phyloP scores from a whole-genome alignment of 768 basidiomycete genomes.

The Kwoniella bestiolae region DNA sequence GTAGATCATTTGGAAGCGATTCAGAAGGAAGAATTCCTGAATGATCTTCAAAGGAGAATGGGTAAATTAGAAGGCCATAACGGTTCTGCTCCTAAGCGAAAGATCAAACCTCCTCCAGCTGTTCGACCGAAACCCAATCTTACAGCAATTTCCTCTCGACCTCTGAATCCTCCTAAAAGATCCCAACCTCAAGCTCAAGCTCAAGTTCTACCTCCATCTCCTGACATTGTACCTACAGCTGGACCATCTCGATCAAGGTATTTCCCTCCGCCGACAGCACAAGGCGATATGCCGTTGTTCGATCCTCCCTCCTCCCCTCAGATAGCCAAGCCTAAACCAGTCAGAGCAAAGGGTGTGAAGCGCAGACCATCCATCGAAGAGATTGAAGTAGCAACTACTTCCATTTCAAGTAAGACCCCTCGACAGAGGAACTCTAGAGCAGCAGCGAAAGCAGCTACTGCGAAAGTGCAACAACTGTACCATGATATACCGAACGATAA shows the following conservation, averaged over 20 bases:
- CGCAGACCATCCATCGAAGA: background rate
- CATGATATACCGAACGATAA: conserved; percentile 7
- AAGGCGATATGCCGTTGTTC: background rate
- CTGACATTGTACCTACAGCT: background rate
- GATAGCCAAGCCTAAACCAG: conserved; percentile 3
- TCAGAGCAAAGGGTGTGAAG: background rate
- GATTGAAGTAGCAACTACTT: background rate
- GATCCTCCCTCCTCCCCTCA: conserved; percentile 11
- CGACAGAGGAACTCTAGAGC: conserved; percentile 8
- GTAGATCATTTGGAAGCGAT: conserved; percentile 69
- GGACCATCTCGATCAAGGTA: conserved; percentile 2
- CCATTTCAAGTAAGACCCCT: background rate
- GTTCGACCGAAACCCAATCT: conserved; percentile 5
- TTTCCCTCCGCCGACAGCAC: background rate
- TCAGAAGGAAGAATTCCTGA: conserved; percentile 67
- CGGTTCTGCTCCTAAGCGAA: background rate
- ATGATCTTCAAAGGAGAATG: conserved; percentile 67
- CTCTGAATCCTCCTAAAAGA: background rate
- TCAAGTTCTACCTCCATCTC: background rate
- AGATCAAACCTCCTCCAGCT: conserved; percentile 2
- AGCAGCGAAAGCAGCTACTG: conserved; percentile 9
- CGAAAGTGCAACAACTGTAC: conserved; percentile 10
- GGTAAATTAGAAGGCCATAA: conserved; percentile 61
- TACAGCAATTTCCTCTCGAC: background rate
- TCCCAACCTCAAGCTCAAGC: conserved; percentile 1